phyloP scores from a whole-genome alignment of 495 filamentous ascomycete species.

The Pseudomonodictys pantanalensis region DNA sequence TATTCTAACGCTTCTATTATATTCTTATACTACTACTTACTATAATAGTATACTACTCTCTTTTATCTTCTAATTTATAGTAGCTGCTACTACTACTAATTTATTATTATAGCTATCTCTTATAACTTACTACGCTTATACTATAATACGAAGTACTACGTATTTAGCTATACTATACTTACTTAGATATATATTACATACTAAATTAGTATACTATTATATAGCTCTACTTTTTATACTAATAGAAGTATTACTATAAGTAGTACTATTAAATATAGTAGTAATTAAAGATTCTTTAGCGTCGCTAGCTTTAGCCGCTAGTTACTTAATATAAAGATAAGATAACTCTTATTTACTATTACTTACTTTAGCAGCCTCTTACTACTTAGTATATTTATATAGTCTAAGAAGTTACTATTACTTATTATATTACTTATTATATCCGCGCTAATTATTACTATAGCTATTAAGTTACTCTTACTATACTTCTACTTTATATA shows the following conservation, averaged over 20 bases:
- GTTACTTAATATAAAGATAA: neutral
- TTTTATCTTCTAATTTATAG: neutral
- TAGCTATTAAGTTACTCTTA: neutral
- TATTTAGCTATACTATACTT: neutral
- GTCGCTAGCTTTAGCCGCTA: neutral
- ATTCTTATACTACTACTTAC: neutral
- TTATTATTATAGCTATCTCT: neutral
- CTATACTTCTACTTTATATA: neutral
- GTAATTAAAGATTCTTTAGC: neutral
- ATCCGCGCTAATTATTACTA: neutral
- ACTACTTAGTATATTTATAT: neutral
- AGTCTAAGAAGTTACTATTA: neutral
- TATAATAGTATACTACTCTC: neutral
- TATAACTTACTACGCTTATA: neutral
- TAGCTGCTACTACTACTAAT: neutral
- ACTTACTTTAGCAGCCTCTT: neutral
- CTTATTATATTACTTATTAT: neutral
- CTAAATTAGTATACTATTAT: neutral
- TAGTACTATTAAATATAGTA: neutral
- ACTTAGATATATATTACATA: neutral
- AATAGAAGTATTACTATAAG: neutral
- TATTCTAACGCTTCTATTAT: neutral
- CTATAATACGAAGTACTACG: neutral
- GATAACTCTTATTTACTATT: neutral
- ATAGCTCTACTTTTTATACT: neutral